A percentile compares a stretch with the other conserved stretches of the same genome.
These are phyloP conservation scores for Hyphodiscus sp. DNA, from an alignment of 2,329 filamentous ascomycete species.

Conservation along the genomic window DNA sequence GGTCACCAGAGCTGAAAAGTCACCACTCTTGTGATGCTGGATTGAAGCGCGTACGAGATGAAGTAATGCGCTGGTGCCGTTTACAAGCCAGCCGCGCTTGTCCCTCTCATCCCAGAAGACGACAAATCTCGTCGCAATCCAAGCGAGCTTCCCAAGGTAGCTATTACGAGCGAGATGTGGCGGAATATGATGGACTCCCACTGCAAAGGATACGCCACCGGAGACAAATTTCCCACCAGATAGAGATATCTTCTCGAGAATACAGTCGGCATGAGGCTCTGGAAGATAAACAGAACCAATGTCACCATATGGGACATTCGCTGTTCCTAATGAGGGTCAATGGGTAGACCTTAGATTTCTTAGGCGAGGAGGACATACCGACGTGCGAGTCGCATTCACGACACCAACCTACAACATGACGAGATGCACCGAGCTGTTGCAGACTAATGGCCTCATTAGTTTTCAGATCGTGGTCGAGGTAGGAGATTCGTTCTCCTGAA, in stretches of 20 bases:
- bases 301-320: too few relatives aligned
- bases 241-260: conserved; percentile 1
- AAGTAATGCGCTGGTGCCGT: conserved; percentile 10
- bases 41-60: conserved; percentile 7
- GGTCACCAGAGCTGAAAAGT: too few relatives aligned
- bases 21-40: too few relatives aligned
- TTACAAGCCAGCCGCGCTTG: conserved; percentile 7
- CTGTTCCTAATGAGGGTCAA: too few relatives aligned
- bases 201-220: neutral
- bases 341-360: too few relatives aligned
- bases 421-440: too few relatives aligned
- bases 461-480: too few relatives aligned
- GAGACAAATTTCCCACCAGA: neutral
- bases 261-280: neutral
- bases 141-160: neutral
- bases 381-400: too few relatives aligned
- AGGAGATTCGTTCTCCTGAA: neutral
- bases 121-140: neutral
- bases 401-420: too few relatives aligned
- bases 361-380: too few relatives aligned
- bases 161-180: neutral
- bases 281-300: too few relatives aligned
- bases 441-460: too few relatives aligned
- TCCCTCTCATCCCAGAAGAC: conserved; percentile 7
- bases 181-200: neutral